phyloP scores from a whole-genome alignment of 805 yeast genomes.

The Teunomyces atbi region DNA sequence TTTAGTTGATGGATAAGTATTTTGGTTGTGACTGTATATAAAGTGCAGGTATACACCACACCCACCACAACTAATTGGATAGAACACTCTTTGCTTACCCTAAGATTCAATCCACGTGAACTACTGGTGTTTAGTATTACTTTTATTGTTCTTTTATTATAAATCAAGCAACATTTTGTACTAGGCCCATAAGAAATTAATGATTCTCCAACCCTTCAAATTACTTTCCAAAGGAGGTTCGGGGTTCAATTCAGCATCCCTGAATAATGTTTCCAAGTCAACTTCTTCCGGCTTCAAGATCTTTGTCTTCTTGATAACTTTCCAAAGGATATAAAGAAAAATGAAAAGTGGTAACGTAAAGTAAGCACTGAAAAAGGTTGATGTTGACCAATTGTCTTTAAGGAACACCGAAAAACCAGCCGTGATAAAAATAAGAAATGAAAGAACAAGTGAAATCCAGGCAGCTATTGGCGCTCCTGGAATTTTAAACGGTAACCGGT shows the following conservation, averaged over 20 bases:
- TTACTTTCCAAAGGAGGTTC: constrained; percentile 22
- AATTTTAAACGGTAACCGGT: constrained; percentile 29
- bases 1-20: neutral
- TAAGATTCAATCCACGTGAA: no score
- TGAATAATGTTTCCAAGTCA: constrained; percentile 25
- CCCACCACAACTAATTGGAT: no score
- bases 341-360: constrained; percentile 24
- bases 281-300: constrained; percentile 13
- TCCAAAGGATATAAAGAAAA: constrained; percentile 31
- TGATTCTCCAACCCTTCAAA: constrained; percentile 18
- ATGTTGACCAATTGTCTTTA: constrained; percentile 17
- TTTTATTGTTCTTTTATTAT: neutral
- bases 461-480: constrained; percentile 25
- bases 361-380: constrained; percentile 20
- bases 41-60: no score
- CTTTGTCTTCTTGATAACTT: constrained; percentile 28
- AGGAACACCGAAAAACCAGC: constrained; percentile 37
- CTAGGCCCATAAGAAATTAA: constrained; percentile 19
- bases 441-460: constrained; percentile 25
- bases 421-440: constrained; percentile 24
- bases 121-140: no score
- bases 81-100: no score
- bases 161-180: neutral
- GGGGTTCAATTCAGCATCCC: constrained; percentile 25
- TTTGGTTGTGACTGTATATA: neutral